A percentile compares a stretch with the other conserved stretches of the same genome.
phyloP scores from a whole-genome alignment of 2,329 filamentous ascomycete species.

The Penicillium sp. region DNA sequence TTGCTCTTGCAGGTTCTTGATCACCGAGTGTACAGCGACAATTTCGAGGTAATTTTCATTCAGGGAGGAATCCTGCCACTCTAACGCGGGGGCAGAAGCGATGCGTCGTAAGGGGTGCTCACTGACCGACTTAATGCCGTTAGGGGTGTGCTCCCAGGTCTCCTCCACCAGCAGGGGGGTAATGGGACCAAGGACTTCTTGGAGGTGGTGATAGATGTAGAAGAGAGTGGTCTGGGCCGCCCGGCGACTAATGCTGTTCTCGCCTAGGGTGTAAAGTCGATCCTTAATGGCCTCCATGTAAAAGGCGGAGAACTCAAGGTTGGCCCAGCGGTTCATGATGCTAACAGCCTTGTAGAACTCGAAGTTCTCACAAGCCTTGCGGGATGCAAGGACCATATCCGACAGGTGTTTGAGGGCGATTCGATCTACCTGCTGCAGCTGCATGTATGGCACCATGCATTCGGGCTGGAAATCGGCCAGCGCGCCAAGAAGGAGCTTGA shows the following conservation, averaged over 20 bases:
- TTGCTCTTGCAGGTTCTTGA: slow-evolving; percentile 74
- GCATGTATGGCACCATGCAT: slow-evolving; percentile 39
- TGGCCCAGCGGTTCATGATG: slow-evolving; percentile 76
- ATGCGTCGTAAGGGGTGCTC: slow-evolving; percentile 47
- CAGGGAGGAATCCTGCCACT: slow-evolving; percentile 50
- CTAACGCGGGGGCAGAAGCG: slow-evolving; percentile 27
- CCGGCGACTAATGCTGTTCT: slow-evolving; percentile 60
- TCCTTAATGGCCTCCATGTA: slow-evolving; percentile 95
- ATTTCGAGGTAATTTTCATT: slow-evolving; percentile 45
- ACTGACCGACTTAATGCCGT: slow-evolving; percentile 57
- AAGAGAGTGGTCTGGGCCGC: slow-evolving; percentile 58
- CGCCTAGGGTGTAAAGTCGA: slow-evolving; percentile 78
- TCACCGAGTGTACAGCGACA: slow-evolving; percentile 57
- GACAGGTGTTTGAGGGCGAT: slow-evolving; percentile 75
- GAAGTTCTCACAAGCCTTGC: slow-evolving; percentile 64
- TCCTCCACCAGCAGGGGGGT: slow-evolving; percentile 84
- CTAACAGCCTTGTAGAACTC: slow-evolving; percentile 80
- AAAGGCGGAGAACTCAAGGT: slow-evolving; percentile 81
- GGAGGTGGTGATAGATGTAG: slow-evolving; percentile 67
- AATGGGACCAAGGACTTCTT: slow-evolving; percentile 77
- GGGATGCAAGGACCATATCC: slow-evolving; percentile 64
- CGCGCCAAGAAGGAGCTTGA: slow-evolving; percentile 86
- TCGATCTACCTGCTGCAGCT: slow-evolving; percentile 64
- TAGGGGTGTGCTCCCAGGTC: slow-evolving; percentile 75
- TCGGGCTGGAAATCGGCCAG: slow-evolving; percentile 57